Conservation (phyloP, 768 basidiomycete genomes). For the Mycena haematopus region DNA sequence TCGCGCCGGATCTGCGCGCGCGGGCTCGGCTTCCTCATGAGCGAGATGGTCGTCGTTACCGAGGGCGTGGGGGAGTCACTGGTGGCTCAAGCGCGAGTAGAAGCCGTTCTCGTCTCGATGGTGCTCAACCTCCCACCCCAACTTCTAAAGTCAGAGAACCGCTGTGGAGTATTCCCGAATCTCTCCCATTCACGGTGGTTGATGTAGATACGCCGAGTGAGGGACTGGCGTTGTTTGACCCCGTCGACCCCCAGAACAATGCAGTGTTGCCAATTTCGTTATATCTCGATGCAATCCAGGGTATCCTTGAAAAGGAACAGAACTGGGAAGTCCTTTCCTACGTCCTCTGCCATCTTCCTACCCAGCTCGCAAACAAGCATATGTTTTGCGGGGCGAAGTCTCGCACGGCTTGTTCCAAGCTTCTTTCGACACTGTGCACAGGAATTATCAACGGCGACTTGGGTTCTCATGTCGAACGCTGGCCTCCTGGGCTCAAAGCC, state of each 20-base stretch:
- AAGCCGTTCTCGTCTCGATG: constrained; percentile 61
- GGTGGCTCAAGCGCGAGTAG: constrained; percentile 58
- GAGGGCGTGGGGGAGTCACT: constrained; percentile 57
- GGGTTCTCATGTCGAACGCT: constrained; percentile 59
- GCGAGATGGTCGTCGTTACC: constrained; percentile 55
- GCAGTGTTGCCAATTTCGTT: constrained; percentile 74
- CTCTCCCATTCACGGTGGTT: constrained; percentile 58
- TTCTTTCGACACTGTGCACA: constrained; percentile 73
- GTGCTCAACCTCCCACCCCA: constrained; percentile 36
- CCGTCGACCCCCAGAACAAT: constrained; percentile 45
- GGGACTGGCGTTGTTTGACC: constrained; percentile 70
- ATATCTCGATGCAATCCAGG: constrained; percentile 69
- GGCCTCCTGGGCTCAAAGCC: constrained; percentile 66
- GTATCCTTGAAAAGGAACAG: constrained; percentile 73
- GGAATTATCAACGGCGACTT: constrained; percentile 66
- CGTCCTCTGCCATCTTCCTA: constrained; percentile 87
- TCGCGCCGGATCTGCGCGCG: constrained; percentile 45
- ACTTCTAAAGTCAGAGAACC: constrained; percentile 48
- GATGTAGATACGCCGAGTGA: constrained; percentile 72
- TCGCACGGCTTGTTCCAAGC: constrained; percentile 60
- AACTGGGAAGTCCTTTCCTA: constrained; percentile 97
- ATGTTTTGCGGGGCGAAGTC: constrained; percentile 92
- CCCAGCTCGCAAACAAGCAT: constrained; percentile 94
- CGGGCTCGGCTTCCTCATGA: constrained; percentile 59
- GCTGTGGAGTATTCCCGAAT: constrained; percentile 77